A percentile compares a stretch with the other conserved stretches of the same genome.
phyloP scores from a whole-genome alignment of 2,329 filamentous ascomycete species.

The Cladosporium sphaerospermum region DNA sequence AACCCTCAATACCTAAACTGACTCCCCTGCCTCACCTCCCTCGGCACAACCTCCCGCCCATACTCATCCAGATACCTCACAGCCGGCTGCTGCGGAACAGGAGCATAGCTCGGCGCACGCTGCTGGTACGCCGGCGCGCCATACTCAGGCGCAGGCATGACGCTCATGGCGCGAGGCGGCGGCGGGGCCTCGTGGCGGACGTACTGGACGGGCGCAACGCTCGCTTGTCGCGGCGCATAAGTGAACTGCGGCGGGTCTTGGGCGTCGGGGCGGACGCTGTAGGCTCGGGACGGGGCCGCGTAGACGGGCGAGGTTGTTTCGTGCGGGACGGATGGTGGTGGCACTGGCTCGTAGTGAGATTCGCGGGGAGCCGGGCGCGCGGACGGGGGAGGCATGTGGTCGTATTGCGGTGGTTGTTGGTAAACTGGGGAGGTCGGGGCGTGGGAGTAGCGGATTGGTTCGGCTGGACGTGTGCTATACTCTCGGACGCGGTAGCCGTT shows the following conservation, averaged over 20 bases:
- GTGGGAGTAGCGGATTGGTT: conserved; percentile 19
- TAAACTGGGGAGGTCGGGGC: conserved; percentile 20
- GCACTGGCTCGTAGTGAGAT: conserved; percentile 30
- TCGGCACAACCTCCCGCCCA: conserved; percentile 26
- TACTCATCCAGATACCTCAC: conserved; percentile 39
- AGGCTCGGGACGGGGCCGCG: conserved; percentile 18
- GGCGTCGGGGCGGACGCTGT: conserved; percentile 44
- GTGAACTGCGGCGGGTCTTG: conserved; percentile 30
- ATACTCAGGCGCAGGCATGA: conserved; percentile 31
- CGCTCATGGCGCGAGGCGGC: conserved; percentile 33
- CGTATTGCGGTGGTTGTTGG: conserved; percentile 11
- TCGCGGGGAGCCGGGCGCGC: conserved; percentile 12
- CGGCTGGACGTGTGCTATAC: conserved; percentile 13
- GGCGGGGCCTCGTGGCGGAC: conserved; percentile 20
- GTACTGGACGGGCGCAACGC: conserved; percentile 38
- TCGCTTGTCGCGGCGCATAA: conserved; percentile 26
- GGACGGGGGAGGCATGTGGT: conserved; percentile 11
- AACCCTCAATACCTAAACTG: conserved; percentile 21
- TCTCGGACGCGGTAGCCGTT: conserved; percentile 22
- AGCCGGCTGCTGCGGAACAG: conserved; percentile 10
- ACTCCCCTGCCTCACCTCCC: conserved; percentile 21
- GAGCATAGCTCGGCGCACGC: conserved; percentile 15
- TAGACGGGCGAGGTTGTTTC: conserved; percentile 23
- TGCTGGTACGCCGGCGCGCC: conserved; percentile 8
- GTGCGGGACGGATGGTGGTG: conserved; percentile 45